A percentile compares a stretch with the other conserved stretches of the same genome.
Evolutionary conservation across 1,284 basidiomycete species (phyloP).

Genomic region (Papiliotrema nemorosa): DNA sequence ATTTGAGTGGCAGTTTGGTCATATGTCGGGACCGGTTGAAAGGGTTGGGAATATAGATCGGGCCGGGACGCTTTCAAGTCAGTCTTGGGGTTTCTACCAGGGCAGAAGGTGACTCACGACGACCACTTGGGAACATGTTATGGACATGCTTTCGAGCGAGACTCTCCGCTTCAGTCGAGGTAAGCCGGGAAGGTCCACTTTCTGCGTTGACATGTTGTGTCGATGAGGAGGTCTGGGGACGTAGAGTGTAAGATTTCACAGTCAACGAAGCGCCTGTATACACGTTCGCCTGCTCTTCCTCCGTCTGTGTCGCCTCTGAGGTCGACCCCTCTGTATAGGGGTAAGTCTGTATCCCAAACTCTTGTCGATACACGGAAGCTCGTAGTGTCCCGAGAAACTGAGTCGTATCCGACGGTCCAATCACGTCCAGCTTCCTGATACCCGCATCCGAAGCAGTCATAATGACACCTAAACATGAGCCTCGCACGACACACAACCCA

Average conservation of each 20-base stretch:
- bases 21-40: conserved; percentile 24
- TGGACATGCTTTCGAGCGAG: neutral
- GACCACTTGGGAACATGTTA: neutral
- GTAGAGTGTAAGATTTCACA: no score
- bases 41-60: conserved; percentile 19
- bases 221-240: no score
- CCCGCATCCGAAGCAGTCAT: conserved; percentile 78
- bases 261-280: no score
- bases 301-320: no score
- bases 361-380: conserved; percentile 17
- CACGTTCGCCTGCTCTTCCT: no score
- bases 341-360: no score
- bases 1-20: conserved; percentile 38
- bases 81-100: neutral
- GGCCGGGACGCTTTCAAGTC: conserved; percentile 8
- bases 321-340: no score
- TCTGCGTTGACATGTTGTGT: no score
- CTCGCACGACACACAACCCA: neutral
- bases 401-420: conserved; percentile 67
- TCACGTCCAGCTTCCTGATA: conserved; percentile 58
- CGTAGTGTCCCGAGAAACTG: conserved; percentile 66
- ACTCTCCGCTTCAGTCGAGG: neutral
- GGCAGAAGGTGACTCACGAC: neutral
- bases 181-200: no score
- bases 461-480: conserved; percentile 58